A percentile compares a stretch with the other conserved stretches of the same genome.
phyloP scores from a whole-genome alignment of 192 early-diverging fungal genomes.

The Phycomyces nitens region DNA sequence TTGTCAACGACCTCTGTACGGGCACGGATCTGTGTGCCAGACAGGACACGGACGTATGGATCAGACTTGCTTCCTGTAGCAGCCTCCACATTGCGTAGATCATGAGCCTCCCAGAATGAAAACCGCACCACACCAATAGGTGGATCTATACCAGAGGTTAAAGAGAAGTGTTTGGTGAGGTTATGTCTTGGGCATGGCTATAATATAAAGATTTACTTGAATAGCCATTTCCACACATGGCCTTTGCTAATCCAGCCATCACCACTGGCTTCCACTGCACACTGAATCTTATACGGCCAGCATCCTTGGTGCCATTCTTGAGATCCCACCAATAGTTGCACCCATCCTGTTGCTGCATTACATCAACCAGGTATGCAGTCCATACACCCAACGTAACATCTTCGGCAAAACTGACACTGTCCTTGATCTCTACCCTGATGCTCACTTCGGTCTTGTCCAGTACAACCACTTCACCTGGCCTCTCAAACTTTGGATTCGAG shows the following conservation, averaged over 20 bases:
- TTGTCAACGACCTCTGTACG: slow-evolving; percentile 69
- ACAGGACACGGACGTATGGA: slow-evolving; percentile 70
- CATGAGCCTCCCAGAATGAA: slow-evolving; percentile 62
- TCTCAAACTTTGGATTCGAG: slow-evolving; percentile 74
- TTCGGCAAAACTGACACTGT: slow-evolving; percentile 48
- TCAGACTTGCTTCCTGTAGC: slow-evolving; percentile 56
- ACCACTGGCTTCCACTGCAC: slow-evolving; percentile 70
- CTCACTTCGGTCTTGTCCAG: slow-evolving; percentile 54
- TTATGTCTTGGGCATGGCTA: too few species aligned
- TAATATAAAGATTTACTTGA: too few species aligned
- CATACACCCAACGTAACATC: slow-evolving; percentile 35
- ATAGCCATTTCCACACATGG: slow-evolving; percentile 4
- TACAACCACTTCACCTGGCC: slow-evolving; percentile 61
- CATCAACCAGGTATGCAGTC: slow-evolving; percentile 33
- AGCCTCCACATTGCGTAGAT: slow-evolving; percentile 41
- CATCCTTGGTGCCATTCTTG: background rate
- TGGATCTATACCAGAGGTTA: slow-evolving; percentile 18
- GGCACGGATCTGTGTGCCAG: slow-evolving; percentile 54
- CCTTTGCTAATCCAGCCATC: slow-evolving; percentile 39
- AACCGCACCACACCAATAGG: slow-evolving; percentile 74
- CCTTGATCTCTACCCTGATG: slow-evolving; percentile 56
- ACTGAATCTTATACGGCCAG: slow-evolving; percentile 30
- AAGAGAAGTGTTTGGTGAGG: too few species aligned
- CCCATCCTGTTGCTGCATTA: slow-evolving; percentile 24
- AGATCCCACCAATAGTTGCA: slow-evolving; percentile 36